Evolutionary conservation across 2,329 filamentous ascomycete genomes (phyloP), one percentile per base, ranked within the genome.

Genomic region (Colletotrichum truncatum): DNA sequence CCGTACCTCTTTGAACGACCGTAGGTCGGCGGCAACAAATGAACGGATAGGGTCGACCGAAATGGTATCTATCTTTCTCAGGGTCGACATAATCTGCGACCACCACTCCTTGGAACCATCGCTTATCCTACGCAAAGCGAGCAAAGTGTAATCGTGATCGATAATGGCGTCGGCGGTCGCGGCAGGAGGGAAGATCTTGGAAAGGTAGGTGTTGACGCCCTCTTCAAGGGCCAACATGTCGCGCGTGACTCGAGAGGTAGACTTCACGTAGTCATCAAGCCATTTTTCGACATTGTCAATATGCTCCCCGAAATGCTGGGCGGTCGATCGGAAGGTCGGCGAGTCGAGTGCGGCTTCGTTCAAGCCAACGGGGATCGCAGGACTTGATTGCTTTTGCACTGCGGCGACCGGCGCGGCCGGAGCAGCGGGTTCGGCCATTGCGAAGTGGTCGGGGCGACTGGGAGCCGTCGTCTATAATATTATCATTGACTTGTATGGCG

Each of bases 341-440:
- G 94, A 98, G 80, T 99, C 96, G 81, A 98, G 91, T 18, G 94
- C 92, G 53, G 96, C 96, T 86, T 99, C 96, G 81, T 95, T 96
- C 71, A 98, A 86, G 67, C 90, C 90, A 34, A 98, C 94, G 45
- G 96, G 93, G 63, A 88, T 83, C 30, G 82, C 79, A 34, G 83
- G 80, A 67, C 76, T 78, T n/a, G 71, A 56, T 43, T 70, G 67
- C 21, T 69, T 68, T 45, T 49, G 61, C n/a, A 68, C 8, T 10
- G 66, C 49, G 10, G 49, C 30, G 16, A 58, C 36, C 46, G 49
- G 30, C 25, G 66, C 46, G 41, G 64, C 45, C 32, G 63, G 51
- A 14, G 58, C 25, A 11, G 62, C 52, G 32, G 63, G 30, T 25
- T 69, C 67, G 39, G 66, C 51, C 67, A 69, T 69, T 26, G 52